Percentiles rank a stretch among this genome's conserved stretches.
phyloP scores from a whole-genome alignment of 2,329 filamentous ascomycete species.

The Aspergillus awamori region DNA sequence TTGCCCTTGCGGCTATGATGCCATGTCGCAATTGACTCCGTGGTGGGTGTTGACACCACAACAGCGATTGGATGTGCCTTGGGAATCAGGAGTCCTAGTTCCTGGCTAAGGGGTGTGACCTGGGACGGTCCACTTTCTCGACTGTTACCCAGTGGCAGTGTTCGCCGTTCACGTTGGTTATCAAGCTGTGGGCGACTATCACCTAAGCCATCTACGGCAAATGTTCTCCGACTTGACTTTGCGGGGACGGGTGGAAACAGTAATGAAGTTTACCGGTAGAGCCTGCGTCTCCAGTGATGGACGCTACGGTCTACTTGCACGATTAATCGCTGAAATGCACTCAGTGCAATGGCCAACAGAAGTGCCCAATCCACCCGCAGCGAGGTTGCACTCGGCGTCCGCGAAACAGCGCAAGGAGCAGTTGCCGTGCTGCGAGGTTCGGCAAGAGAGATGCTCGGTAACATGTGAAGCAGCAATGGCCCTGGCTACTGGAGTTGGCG shows the following conservation, averaged over 20 bases:
- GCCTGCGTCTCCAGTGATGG: background rate
- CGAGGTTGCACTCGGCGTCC: background rate
- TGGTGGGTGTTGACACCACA: background rate
- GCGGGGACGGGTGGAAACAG: background rate
- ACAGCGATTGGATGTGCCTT: conserved; percentile 8
- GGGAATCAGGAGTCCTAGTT: conserved; percentile 7
- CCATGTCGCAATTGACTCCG: conserved; percentile 11
- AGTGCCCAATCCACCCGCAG: background rate
- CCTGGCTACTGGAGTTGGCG: background rate
- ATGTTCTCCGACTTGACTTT: background rate
- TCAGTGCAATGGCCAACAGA: background rate
- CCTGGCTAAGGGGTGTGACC: conserved; percentile 9
- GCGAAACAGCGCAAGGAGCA: background rate
- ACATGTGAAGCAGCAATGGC: conserved; percentile 20
- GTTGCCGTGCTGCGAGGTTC: background rate
- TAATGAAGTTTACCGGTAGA: background rate
- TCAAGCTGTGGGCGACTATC: background rate
- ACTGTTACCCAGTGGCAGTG: background rate
- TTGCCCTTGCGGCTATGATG: conserved; percentile 4
- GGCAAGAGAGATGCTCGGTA: conserved; percentile 15
- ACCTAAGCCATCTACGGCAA: conserved; percentile 3
- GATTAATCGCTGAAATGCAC: background rate
- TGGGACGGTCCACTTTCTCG: background rate
- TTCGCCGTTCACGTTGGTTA: background rate
- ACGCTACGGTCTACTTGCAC: background rate